Evolutionary conservation across 2,329 filamentous ascomycete species (phyloP), one percentile per base, ranked within the genome.

Genomic region (Polytolypa hystricis): DNA sequence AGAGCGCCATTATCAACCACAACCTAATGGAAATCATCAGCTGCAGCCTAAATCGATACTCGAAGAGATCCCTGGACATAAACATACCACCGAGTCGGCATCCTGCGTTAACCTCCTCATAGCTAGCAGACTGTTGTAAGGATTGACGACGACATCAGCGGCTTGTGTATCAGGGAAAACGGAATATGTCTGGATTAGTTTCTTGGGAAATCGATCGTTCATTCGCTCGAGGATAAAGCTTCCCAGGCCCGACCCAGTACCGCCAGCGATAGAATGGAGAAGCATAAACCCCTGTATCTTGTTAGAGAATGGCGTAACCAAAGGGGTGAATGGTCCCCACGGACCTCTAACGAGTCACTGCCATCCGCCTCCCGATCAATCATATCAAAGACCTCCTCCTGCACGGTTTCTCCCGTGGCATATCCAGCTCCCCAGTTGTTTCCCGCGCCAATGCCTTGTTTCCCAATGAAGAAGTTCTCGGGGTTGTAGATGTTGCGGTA

Each of bases 401-500:
- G 85, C 14, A 98, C 85, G 30, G 73, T 71, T 59, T 95, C 87
- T 48, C 87, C 91, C 37, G 84, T 87, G 47, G 91, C 79, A 63
- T 98, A 98, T 31, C 91, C 91, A 54, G 91, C 83, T 42, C 87
- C 91, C 91, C 91, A 98, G 61, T 96, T 98, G 63, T 98, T 98
- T 30, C 86, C 91, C 5, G 91, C 91, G 30, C 91, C 91, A 38
- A 84, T 78, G 40, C 91, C 91, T 64, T 89, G 82, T 59, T 94
- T 93, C 51, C 89, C 85, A 36, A 96, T 77, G 58, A 93, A 98
- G 65, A 96, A 95, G 69, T 98, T 98, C 63, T 98, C 91, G 0
- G 91, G 91, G 58, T 98, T 98, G 74, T 98, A 98, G 42, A 98
- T 98, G 60, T 98, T 96, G 61, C 81, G 85, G 69, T 98, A 98